phyloP scores from a whole-genome alignment of 805 yeast species.

The Lachancea waltii region DNA sequence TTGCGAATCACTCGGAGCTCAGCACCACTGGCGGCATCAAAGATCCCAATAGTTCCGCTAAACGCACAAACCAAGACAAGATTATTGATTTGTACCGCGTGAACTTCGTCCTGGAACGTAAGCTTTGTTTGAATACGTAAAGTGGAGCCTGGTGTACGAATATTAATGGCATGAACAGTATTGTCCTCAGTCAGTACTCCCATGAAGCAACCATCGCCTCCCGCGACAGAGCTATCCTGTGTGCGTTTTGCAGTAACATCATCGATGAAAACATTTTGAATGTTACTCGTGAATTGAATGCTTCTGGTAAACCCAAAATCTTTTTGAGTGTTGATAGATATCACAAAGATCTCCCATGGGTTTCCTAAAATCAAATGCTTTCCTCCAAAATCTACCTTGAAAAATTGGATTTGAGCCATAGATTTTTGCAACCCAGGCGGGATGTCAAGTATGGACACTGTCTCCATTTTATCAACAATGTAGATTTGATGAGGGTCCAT shows the following conservation, averaged over 20 bases:
- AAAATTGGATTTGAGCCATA: constrained; percentile 16
- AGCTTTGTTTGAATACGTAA: constrained; percentile 16
- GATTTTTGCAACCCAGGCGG: constrained; percentile 10
- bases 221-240: constrained; percentile 24
- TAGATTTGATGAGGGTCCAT: constrained; percentile 22
- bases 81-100: constrained; percentile 26
- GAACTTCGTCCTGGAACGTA: constrained; percentile 24
- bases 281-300: constrained; percentile 15
- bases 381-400: constrained; percentile 31
- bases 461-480: constrained; percentile 22
- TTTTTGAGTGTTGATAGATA: constrained; percentile 20
- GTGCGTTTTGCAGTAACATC: constrained; percentile 23
- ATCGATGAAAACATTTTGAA: constrained; percentile 19
- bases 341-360: constrained; percentile 15
- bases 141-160: constrained; percentile 20
- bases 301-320: constrained; percentile 22
- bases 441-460: constrained; percentile 15
- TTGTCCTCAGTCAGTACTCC: constrained; percentile 23
- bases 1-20: constrained; percentile 28
- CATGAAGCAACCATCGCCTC: constrained; percentile 32
- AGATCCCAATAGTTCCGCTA: constrained; percentile 23
- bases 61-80: constrained; percentile 28
- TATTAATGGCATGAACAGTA: constrained; percentile 20
- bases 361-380: constrained; percentile 21
- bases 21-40: constrained; percentile 29